Conservation (phyloP, 2,329 filamentous ascomycete species). For the Trichoderma sp. region DNA sequence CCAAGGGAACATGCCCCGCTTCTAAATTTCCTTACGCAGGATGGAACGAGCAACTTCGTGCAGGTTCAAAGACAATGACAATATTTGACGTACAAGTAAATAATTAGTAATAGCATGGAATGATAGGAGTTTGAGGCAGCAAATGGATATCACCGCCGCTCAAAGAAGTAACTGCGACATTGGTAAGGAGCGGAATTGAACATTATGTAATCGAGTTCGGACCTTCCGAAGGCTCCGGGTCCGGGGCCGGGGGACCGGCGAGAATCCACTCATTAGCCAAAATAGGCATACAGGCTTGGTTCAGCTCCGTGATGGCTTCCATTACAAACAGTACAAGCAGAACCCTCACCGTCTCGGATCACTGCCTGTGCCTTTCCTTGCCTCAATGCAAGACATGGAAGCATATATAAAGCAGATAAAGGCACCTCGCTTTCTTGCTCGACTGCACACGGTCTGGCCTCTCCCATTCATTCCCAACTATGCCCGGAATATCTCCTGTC, state of each 20-base stretch:
- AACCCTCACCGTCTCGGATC: neutral
- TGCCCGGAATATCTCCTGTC: conserved; percentile 1
- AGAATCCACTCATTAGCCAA: neutral
- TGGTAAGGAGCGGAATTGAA: neutral
- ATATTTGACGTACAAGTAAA: neutral
- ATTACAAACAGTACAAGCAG: neutral
- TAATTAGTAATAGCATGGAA: neutral
- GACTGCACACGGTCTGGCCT: neutral
- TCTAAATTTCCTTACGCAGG: neutral
- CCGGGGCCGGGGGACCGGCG: neutral
- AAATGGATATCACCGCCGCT: neutral
- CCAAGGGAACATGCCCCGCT: neutral
- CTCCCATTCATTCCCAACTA: neutral
- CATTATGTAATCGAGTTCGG: conserved; percentile 2
- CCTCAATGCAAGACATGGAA: neutral
- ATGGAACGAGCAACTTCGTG: neutral
- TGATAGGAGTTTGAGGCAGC: neutral
- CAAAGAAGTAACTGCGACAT: neutral
- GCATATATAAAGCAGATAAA: neutral
- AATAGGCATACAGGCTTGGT: neutral
- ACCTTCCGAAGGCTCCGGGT: conserved; percentile 11
- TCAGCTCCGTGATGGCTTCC: neutral
- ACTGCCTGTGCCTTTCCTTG: neutral
- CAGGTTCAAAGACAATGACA: neutral
- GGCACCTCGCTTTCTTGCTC: neutral